phyloP scores from a whole-genome alignment of 1,284 basidiomycete species.

The Grifola frondosa region DNA sequence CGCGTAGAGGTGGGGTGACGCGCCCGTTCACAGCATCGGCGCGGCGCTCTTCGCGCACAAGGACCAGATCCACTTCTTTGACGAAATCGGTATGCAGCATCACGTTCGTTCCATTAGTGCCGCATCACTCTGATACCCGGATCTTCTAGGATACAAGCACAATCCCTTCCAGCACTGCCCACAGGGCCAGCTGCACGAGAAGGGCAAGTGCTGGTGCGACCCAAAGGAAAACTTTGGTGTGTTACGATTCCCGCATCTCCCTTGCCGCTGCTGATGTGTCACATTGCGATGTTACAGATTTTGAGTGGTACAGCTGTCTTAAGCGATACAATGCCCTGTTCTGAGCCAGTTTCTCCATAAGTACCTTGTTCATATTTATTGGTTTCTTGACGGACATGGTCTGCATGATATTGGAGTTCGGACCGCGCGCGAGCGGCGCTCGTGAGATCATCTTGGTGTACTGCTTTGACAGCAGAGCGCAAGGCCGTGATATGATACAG shows the following conservation, averaged over 20 bases:
- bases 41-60: conserved; percentile 61
- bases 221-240: conserved; percentile 42
- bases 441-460: too few relatives aligned
- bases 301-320: conserved; percentile 80
- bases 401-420: neutral
- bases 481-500: too few relatives aligned
- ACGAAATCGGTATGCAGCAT: conserved; percentile 39
- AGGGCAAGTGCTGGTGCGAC: conserved; percentile 47
- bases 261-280: neutral
- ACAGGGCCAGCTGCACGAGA: conserved; percentile 40
- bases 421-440: too few relatives aligned
- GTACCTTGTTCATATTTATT: conserved; percentile 1
- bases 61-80: conserved; percentile 66
- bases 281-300: conserved; percentile 44
- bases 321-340: conserved; percentile 69
- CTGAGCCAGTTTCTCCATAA: conserved; percentile 14
- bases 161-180: conserved; percentile 57
- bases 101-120: neutral
- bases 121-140: neutral
- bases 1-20: conserved; percentile 64
- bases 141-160: conserved; percentile 41
- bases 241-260: conserved; percentile 21
- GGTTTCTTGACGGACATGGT: too few relatives aligned
- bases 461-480: too few relatives aligned
- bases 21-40: conserved; percentile 72